Base-by-base conservation (phyloP, 129 eudicot species). In the Dittrichia graveolens region DNA sequence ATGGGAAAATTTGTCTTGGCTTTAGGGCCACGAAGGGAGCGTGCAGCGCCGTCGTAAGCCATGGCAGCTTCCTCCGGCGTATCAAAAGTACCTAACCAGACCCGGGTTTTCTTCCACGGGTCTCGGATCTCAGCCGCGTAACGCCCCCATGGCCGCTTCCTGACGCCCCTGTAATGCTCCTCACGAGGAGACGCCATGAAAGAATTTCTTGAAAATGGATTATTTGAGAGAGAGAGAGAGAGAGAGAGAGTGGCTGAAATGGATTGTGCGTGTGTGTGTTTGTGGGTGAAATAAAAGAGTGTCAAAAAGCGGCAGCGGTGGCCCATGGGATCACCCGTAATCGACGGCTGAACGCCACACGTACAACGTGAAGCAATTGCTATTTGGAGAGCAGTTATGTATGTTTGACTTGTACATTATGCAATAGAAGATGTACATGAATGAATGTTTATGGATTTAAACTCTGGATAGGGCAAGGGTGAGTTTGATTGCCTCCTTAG, bases 41-140 rank as follows among this genome's bases (percentile, higher is more conserved):
- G 75, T 73, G 94, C 96, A 46, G 96, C 96, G 60, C 88, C 91
- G 75, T 90, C 96, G 74, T 90, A 90, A 13, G 96, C 94, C 37
- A 90, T 18, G 46, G 95, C 91, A 15, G 95, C 96, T 65, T 90
- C 88, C 68, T 86, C 90, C 2, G 94, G 89, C 42, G 96, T 87
- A 65, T 90, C 93, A 62, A 84, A 90, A 8, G 90, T 87, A 43
- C 92, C 90, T 18, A 87, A 64, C 96, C 93, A 90, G 39, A 87
- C 96, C 2, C 96, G 81, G n/a, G 87, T 83, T 37, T 80, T 87
- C 87, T 87, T 90, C 93, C 88, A 87, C 0, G 96, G 93, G 72
- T 90, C 93, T 11, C 93, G 86, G 11, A 87, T 90, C 70, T 87
- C 96, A 6, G 93, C 93, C 7, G 93, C 93, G 82, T 87, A 87